Percentiles rank a stretch among this genome's conserved stretches.
Evolutionary conservation across 2,329 filamentous ascomycete genomes (phyloP).

Genomic region (Mycosphaerella sp.): DNA sequence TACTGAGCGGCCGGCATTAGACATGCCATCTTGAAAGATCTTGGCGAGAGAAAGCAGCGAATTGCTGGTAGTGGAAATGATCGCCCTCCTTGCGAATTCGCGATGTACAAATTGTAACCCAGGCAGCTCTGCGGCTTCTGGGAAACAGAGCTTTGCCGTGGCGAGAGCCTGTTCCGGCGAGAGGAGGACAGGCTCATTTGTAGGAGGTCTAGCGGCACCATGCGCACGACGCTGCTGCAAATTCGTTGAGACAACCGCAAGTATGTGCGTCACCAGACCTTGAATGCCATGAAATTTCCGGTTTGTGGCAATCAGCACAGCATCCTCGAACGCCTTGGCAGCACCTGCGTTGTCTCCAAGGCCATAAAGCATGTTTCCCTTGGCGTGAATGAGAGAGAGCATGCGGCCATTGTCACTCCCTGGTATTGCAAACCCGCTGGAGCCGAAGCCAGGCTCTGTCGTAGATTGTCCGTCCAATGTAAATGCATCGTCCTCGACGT

Average conservation of each 20-base stretch:
- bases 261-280: slow-evolving; percentile 71
- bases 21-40: slow-evolving; percentile 95
- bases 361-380: slow-evolving; percentile 96
- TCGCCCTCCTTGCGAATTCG: slow-evolving; percentile 66
- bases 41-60: slow-evolving; percentile 90
- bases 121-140: slow-evolving; percentile 67
- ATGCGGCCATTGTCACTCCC: slow-evolving; percentile 88
- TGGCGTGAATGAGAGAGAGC: slow-evolving; percentile 88
- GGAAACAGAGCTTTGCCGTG: slow-evolving; percentile 78
- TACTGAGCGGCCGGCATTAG: slow-evolving; percentile 53
- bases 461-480: slow-evolving; percentile 36
- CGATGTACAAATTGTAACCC: slow-evolving; percentile 69
- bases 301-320: slow-evolving; percentile 80
- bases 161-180: slow-evolving; percentile 76
- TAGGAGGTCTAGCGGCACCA: slow-evolving; percentile 21
- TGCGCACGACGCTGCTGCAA: slow-evolving; percentile 22
- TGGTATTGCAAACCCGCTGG: slow-evolving; percentile 77
- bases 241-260: slow-evolving; percentile 54
- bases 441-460: slow-evolving; percentile 56
- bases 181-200: slow-evolving; percentile 64
- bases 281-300: slow-evolving; percentile 64
- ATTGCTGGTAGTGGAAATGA: slow-evolving; percentile 90
- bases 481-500: slow-evolving; percentile 37
- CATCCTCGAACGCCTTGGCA: slow-evolving; percentile 88
- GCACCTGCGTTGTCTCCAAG: slow-evolving; percentile 75